Base-by-base conservation (phyloP, 805 yeast genomes). In the Scheffersomyces stipitis region DNA sequence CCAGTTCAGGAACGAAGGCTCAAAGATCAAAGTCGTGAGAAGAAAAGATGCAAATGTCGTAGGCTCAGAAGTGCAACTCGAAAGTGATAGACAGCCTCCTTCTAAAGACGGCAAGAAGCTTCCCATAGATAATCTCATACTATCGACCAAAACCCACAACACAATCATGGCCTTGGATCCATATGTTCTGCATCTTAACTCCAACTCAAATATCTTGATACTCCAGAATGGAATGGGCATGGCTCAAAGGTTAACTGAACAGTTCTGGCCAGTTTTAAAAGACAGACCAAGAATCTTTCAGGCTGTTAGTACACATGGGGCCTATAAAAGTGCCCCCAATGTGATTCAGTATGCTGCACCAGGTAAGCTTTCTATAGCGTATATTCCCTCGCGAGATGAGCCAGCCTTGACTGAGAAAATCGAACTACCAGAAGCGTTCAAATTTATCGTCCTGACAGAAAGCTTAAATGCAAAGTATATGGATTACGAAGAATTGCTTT, bases 151-250 rank as follows among this genome's bases (percentile, higher is more conserved):
- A 59, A 80, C 95, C 0, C 79, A 83, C 42, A 86, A 84, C 51
- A 84, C 95, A 0, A 62, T 70, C 15, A 56, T 59, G 3, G 95
- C 97, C 0, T 41, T 90, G 13, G 53, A 50, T 23, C 83, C 83
- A 3, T 67, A 80, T 35, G 42, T 78, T 15, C 69, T 73, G 1
- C 62, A 62, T 37, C 69, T 91, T 18, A 58, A 62, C 18, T 52
- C 64, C 2, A 52, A 64, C 3, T 73, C 90, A 1, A 80, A 78
- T 38, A 57, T 89, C 3, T 45, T 90, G 30, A 57, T 90, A 15
- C 49, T 90, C n/a, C 98, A 87, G 38, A 87, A 93, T 57, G 99
- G 89, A 1, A 71, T 89, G 69, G 98, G 98, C 7, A 69, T 78
- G 28, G 55, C 73, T 5, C 85, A 75, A 9, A 69, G 71, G 38